Percentiles rank a stretch among this genome's conserved stretches.
These are phyloP conservation scores for Serendipita sp. DNA, from an alignment of 768 basidiomycete genomes.

Conservation along the genomic window DNA sequence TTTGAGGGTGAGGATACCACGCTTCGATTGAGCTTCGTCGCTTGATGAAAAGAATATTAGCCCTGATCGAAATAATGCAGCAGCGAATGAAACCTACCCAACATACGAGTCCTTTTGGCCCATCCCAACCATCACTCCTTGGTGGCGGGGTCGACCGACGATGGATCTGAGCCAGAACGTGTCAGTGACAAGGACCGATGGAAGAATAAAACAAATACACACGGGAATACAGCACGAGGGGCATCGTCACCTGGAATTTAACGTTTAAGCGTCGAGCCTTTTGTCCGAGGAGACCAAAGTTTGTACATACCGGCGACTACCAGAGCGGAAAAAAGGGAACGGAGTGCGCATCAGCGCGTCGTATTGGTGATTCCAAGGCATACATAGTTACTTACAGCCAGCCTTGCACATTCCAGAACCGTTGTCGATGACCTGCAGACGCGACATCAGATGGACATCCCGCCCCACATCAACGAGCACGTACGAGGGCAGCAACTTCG, in stretches of 20 bases:
- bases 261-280: not conserved
- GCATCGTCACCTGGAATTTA: constrained; percentile 31
- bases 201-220: constrained; percentile 15
- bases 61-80: not conserved
- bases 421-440: constrained; percentile 17
- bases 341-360: constrained; percentile 1
- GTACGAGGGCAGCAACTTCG: constrained; percentile 22
- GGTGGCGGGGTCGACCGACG: constrained; percentile 57
- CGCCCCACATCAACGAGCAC: constrained; percentile 7
- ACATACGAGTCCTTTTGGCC: constrained; percentile 67
- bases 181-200: not conserved
- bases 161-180: constrained; percentile 31
- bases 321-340: not conserved
- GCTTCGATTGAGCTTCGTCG: constrained; percentile 59
- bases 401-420: constrained; percentile 41
- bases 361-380: not conserved
- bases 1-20: constrained; percentile 55
- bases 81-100: constrained; percentile 27
- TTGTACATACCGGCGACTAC: constrained; percentile 16
- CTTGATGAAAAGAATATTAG: constrained; percentile 23
- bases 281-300: not conserved
- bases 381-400: constrained; percentile 20
- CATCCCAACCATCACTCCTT: constrained; percentile 67
- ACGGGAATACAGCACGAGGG: constrained; percentile 37
- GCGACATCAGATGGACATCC: not conserved